Percentiles rank a stretch among this genome's conserved stretches.
phyloP scores from a whole-genome alignment of 2,329 filamentous ascomycete species.

The Aureobasidium namibiae region DNA sequence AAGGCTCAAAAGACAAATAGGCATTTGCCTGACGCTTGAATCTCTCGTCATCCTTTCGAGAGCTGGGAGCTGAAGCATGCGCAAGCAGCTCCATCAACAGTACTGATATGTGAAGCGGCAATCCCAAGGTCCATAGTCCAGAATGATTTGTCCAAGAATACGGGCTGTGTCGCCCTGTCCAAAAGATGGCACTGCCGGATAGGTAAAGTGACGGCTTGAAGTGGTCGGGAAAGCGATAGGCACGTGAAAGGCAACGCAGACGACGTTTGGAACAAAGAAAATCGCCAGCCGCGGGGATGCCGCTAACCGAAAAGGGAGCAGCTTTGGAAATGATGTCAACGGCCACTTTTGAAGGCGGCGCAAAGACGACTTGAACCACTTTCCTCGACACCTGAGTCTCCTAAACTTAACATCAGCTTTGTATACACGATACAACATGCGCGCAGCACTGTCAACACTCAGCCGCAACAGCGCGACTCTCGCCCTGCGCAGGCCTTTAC shows the following conservation, averaged over 20 bases:
- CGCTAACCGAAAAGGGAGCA: not conserved
- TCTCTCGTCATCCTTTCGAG: slow-evolving; percentile 33
- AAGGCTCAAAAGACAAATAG: slow-evolving; percentile 31
- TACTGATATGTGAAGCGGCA: not conserved
- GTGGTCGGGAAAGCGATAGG: not conserved
- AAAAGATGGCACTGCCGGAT: not conserved
- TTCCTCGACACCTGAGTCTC: not conserved
- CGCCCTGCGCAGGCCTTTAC: not conserved
- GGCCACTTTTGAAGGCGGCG: not conserved
- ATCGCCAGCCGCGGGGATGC: not conserved
- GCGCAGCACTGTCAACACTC: not conserved
- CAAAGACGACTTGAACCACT: not conserved
- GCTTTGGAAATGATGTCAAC: slow-evolving; percentile 2
- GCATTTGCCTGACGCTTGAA: slow-evolving; percentile 32
- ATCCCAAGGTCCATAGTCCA: slow-evolving; percentile 1
- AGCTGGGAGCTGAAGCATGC: slow-evolving; percentile 38
- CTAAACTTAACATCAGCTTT: too few relatives aligned
- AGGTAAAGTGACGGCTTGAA: not conserved
- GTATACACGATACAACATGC: not conserved
- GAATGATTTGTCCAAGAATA: not conserved
- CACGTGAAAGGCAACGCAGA: not conserved
- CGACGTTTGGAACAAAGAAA: not conserved
- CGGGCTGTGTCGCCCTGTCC: not conserved
- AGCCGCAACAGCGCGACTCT: not conserved
- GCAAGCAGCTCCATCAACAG: slow-evolving; percentile 33